A percentile compares a stretch with the other conserved stretches of the same genome.
phyloP scores from a whole-genome alignment of 805 yeast genomes.

The Ogataea glucozyma region DNA sequence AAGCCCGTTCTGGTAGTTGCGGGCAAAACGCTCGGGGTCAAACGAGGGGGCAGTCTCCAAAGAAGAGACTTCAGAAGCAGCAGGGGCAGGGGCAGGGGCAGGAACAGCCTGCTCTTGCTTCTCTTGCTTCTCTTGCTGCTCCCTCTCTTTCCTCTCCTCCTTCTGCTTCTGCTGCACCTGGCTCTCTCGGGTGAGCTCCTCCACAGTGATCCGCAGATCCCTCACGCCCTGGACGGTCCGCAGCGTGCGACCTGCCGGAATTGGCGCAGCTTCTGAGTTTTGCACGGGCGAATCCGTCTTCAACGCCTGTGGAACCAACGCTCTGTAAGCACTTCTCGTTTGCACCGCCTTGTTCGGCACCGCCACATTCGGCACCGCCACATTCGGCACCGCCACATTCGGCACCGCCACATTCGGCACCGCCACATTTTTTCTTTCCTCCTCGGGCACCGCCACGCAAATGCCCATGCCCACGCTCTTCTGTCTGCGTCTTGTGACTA shows the following conservation, averaged over 20 bases:
- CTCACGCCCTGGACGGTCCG: not conserved
- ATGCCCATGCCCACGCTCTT: slow-evolving; percentile 15
- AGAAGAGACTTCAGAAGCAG: too few relatives aligned
- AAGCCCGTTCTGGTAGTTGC: slow-evolving; percentile 24
- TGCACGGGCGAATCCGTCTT: not conserved
- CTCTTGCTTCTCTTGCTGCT: not conserved
- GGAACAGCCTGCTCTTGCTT: not conserved
- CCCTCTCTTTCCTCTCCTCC: not conserved
- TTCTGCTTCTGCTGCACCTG: not conserved
- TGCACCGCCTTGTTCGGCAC: not conserved
- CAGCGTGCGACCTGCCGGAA: not conserved
- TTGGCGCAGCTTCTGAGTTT: too few relatives aligned
- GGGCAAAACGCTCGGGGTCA: slow-evolving; percentile 26
- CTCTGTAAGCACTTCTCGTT: not conserved
- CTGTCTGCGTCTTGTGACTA: not conserved
- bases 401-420: not conserved
- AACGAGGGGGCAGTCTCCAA: slow-evolving; percentile 8
- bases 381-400: not conserved
- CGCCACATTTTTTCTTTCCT: slow-evolving; percentile 1
- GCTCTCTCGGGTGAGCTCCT: not conserved
- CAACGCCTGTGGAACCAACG: slow-evolving; percentile 3
- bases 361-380: not conserved
- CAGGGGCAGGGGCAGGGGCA: too few relatives aligned
- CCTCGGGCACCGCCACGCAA: slow-evolving; percentile 1
- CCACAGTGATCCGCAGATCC: slow-evolving; percentile 2